Evolutionary conservation across 2,329 filamentous ascomycete genomes (phyloP).

Genomic region (Pleomassaria siparia): DNA sequence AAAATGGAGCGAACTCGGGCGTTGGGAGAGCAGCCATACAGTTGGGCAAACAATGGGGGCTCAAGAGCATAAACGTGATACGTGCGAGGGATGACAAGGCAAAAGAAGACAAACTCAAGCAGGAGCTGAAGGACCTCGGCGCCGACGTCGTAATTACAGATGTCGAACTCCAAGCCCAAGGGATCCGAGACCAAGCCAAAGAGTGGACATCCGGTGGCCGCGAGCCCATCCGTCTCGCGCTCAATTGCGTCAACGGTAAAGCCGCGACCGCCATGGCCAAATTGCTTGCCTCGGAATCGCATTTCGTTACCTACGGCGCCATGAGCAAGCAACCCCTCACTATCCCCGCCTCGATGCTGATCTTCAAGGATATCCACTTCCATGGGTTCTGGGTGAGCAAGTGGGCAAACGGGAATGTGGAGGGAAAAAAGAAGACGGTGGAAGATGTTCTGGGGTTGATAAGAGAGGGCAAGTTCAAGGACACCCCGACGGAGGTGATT

Average conservation of each 20-base stretch:
- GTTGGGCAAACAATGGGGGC: conserved; percentile 79
- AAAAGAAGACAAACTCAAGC: conserved; percentile 66
- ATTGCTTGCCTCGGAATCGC: conserved; percentile 64
- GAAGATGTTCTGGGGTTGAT: conserved; percentile 79
- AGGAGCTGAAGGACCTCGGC: conserved; percentile 62
- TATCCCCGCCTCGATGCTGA: conserved; percentile 80
- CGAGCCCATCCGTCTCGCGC: conserved; percentile 71
- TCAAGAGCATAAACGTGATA: conserved; percentile 87
- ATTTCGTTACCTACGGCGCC: conserved; percentile 90
- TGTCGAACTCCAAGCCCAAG: conserved; percentile 60
- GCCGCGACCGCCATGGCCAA: conserved; percentile 78
- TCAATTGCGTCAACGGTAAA: conserved; percentile 95
- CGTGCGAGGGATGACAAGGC: conserved; percentile 73
- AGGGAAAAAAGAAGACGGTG: conserved; percentile 77
- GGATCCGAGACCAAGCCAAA: conserved; percentile 63
- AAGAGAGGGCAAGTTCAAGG: conserved; percentile 73
- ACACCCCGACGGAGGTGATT: conserved; percentile 80
- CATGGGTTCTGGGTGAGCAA: conserved; percentile 92
- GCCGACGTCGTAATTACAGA: conserved; percentile 66
- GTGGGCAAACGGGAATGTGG: conserved; percentile 77
- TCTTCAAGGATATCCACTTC: conserved; percentile 90
- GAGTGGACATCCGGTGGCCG: conserved; percentile 71
- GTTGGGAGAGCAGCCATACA: conserved; percentile 92
- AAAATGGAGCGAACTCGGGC: conserved; percentile 94
- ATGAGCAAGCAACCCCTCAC: conserved; percentile 88